A percentile compares a stretch with the other conserved stretches of the same genome.
phyloP scores from a whole-genome alignment of 768 basidiomycete species.

The Psilocybe tampanensis region DNA sequence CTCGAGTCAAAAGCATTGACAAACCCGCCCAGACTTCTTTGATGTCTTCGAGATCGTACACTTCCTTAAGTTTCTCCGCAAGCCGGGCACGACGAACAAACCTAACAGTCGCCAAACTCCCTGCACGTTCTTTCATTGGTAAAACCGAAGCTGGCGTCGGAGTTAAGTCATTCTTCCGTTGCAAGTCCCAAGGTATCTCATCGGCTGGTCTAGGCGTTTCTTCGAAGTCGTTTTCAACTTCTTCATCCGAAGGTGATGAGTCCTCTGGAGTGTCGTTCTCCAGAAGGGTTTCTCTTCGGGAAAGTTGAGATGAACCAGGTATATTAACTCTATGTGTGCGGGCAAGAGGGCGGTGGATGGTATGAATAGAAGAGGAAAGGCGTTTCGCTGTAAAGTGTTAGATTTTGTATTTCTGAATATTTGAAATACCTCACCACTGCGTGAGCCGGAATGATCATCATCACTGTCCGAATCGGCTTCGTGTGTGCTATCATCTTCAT shows the following conservation, averaged over 20 bases:
- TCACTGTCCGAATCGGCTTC: conserved; percentile 63
- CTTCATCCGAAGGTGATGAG: conserved; percentile 22
- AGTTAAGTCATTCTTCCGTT: background rate
- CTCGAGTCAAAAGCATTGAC: conserved; percentile 28
- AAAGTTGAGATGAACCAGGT: conserved; percentile 23
- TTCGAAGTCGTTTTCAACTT: conserved; percentile 57
- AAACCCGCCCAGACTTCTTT: conserved; percentile 84
- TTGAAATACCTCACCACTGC: conserved; percentile 27
- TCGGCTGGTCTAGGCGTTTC: conserved; percentile 47
- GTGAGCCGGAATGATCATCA: conserved; percentile 71
- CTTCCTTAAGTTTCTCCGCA: conserved; percentile 86
- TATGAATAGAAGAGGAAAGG: conserved; percentile 85
- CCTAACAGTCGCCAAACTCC: conserved; percentile 76
- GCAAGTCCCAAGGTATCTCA: conserved; percentile 8
- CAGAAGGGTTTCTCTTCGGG: conserved; percentile 18
- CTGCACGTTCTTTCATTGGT: conserved; percentile 42
- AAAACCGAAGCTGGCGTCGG: conserved; percentile 1
- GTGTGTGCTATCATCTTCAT: conserved; percentile 61
- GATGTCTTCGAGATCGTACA: conserved; percentile 82
- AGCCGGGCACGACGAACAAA: conserved; percentile 68
- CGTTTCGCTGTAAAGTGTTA: conserved; percentile 36
- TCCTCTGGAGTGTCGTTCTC: conserved; percentile 31
- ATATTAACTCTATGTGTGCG: conserved; percentile 53
- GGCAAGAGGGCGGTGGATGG: conserved; percentile 82
- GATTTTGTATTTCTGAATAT: background rate